phyloP scores from a whole-genome alignment of 2,329 filamentous ascomycete genomes.

The Phyllosticta citrichinensis region DNA sequence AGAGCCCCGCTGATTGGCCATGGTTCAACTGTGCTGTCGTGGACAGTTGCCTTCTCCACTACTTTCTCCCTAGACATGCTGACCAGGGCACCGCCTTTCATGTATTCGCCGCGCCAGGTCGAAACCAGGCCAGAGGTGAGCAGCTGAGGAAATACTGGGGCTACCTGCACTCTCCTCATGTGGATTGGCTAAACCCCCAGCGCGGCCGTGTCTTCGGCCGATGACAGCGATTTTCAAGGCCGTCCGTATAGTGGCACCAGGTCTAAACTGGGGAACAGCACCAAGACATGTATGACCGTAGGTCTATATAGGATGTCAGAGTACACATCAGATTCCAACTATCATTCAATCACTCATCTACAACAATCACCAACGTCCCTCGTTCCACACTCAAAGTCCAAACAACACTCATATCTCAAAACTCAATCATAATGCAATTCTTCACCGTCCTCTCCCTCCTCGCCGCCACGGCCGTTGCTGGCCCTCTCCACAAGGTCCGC shows the following conservation, averaged over 20 bases:
- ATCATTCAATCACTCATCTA: not conserved
- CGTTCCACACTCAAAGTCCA: not conserved
- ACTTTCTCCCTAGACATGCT: not conserved
- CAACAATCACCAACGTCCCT: not conserved
- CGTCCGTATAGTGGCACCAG: not conserved
- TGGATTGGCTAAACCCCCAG: not conserved
- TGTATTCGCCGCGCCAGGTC: not conserved
- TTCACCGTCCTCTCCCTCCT: conserved; percentile 3
- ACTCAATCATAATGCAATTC: conserved; percentile 6
- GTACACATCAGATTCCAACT: not conserved
- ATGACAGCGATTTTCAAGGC: not conserved
- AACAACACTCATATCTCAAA: not conserved
- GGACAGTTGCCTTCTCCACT: not conserved
- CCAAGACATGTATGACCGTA: not conserved
- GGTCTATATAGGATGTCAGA: not conserved
- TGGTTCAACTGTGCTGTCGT: not conserved
- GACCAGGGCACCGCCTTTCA: not conserved
- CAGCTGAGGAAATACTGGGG: not conserved
- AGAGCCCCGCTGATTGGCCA: not conserved
- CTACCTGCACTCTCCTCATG: not conserved
- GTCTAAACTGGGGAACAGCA: not conserved
- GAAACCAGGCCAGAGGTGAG: not conserved
- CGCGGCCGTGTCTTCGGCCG: not conserved
- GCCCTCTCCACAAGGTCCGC: not conserved
- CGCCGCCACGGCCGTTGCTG: not conserved